phyloP scores from a whole-genome alignment of 2,329 filamentous ascomycete species.

The Leptographium galeiforme region DNA sequence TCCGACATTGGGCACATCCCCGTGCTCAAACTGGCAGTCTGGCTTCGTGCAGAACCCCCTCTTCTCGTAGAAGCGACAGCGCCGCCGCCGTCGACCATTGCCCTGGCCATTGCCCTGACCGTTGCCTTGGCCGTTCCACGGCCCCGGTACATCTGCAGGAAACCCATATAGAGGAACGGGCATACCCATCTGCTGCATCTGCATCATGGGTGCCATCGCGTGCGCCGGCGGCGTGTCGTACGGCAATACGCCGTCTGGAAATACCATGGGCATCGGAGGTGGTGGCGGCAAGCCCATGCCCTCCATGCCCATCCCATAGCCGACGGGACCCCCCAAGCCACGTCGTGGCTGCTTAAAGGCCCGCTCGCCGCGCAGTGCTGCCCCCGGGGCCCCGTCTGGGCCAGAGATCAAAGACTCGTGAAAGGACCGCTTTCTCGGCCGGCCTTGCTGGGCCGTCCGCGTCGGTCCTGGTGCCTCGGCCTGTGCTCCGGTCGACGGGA shows the following conservation, averaged over 20 bases:
- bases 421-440: conserved; percentile 38
- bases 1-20: conserved; percentile 25
- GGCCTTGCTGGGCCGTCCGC: conserved; percentile 10
- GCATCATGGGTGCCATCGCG: conserved; percentile 46
- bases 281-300: background rate
- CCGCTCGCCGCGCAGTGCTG: conserved; percentile 17
- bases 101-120: conserved; percentile 9
- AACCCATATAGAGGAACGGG: conserved; percentile 20
- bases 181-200: conserved; percentile 42
- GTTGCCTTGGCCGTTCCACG: conserved; percentile 12
- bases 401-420: conserved; percentile 24
- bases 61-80: conserved; percentile 58
- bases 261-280: background rate
- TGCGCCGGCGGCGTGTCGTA: conserved; percentile 36
- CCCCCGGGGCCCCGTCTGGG: background rate
- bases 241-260: conserved; percentile 18
- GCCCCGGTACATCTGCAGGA: conserved; percentile 13
- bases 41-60: conserved; percentile 61
- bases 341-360: conserved; percentile 47
- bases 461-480: too few relatives aligned
- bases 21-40: conserved; percentile 56
- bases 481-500: too few relatives aligned
- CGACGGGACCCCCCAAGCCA: conserved; percentile 20
- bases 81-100: conserved; percentile 23
- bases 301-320: background rate